phyloP scores from a whole-genome alignment of 805 yeast species.

The Candida quercuum region DNA sequence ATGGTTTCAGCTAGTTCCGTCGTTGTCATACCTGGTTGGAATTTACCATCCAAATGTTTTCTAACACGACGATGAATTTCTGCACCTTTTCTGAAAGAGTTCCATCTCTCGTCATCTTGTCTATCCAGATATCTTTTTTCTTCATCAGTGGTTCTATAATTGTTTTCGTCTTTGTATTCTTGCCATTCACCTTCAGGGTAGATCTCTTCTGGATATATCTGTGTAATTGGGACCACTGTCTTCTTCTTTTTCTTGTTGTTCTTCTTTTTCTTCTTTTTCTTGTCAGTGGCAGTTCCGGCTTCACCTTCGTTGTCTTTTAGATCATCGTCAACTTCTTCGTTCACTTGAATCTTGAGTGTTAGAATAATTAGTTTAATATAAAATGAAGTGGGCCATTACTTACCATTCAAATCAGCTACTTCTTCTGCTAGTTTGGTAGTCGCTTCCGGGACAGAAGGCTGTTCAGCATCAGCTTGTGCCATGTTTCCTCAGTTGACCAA shows the following conservation, averaged over 20 bases:
- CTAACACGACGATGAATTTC: constrained; percentile 94
- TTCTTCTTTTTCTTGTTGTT: constrained; percentile 51
- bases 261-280: constrained; percentile 51
- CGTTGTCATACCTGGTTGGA: constrained; percentile 91
- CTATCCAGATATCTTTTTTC: constrained; percentile 79
- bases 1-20: constrained; percentile 85
- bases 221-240: constrained; percentile 56
- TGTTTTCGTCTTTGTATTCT: constrained; percentile 63
- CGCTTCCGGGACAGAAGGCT: too few species aligned
- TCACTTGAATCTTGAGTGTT: background rate
- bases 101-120: constrained; percentile 55
- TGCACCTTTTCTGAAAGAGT: constrained; percentile 92
- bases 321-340: constrained; percentile 17
- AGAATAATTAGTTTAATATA: background rate
- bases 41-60: constrained; percentile 61
- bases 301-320: constrained; percentile 26
- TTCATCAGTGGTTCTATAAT: constrained; percentile 76
- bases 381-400: background rate
- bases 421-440: constrained; percentile 1
- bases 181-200: constrained; percentile 88
- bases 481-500: too few species aligned
- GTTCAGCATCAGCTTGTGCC: background rate
- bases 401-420: constrained; percentile 3
- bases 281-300: constrained; percentile 24
- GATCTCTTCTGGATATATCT: constrained; percentile 60